Conservation (phyloP, 768 basidiomycete genomes). For the Neoboletus magnificus region DNA sequence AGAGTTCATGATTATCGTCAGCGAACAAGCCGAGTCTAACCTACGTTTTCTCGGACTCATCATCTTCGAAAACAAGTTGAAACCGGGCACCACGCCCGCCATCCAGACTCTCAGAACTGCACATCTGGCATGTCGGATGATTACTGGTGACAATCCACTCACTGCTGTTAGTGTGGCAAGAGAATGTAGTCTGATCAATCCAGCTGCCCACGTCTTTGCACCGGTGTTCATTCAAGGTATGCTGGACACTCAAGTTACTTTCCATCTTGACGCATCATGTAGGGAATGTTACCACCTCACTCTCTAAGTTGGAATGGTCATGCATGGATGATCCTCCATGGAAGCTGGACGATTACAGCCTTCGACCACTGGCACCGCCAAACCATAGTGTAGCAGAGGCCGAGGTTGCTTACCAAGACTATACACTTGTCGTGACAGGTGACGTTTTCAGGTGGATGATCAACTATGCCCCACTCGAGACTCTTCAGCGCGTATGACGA, state of each 20-base stretch:
- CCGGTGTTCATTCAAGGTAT: conserved; percentile 76
- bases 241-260: background rate
- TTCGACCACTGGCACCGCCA: conserved; percentile 76
- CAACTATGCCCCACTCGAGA: conserved; percentile 90
- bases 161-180: conserved; percentile 96
- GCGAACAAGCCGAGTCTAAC: conserved; percentile 91
- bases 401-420: conserved; percentile 79
- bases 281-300: conserved; percentile 54
- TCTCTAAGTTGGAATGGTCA: conserved; percentile 80
- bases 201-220: conserved; percentile 84
- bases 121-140: conserved; percentile 94
- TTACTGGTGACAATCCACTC: conserved; percentile 95
- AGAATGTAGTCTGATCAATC: conserved; percentile 86
- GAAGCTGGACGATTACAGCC: conserved; percentile 84
- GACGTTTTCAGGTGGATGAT: conserved; percentile 99
- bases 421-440: conserved; percentile 87
- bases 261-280: conserved; percentile 1
- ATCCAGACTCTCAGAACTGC: conserved; percentile 87
- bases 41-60: conserved; percentile 91
- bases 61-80: conserved; percentile 98
- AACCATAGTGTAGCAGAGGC: conserved; percentile 68
- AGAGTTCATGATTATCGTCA: conserved; percentile 30
- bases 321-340: conserved; percentile 85
- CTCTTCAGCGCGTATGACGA: conserved; percentile 72
- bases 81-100: conserved; percentile 85